Evolutionary conservation across 2,329 filamentous ascomycete genomes (phyloP), one percentile per base, ranked within the genome.

Genomic region (Colletotrichum cordylinicola): DNA sequence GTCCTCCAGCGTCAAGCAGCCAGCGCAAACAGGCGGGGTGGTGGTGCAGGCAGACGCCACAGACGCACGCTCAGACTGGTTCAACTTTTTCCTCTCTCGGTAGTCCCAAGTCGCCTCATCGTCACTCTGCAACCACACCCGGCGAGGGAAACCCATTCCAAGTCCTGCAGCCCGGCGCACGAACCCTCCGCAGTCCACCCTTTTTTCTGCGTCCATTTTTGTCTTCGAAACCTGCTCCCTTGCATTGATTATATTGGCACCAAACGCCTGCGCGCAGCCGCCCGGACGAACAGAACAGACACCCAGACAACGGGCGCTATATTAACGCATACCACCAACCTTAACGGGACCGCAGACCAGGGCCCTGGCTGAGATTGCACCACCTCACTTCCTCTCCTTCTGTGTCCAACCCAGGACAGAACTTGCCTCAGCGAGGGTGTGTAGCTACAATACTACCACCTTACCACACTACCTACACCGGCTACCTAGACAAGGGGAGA

Each of bases 321-420:
- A 61, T 62, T 43, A 62, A 73, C 56, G 61, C 29, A 52, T 35
- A 24, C 62, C 62, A 24, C 56, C 62, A 75, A 75, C 69, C 70
- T 75, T 75, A 75, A 75, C 56, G 43, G 64, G 35, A 75, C 64
- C 62, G 56, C 70, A 73, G 56, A 65, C 70, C 56, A 73, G 73
- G 70, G 56, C 64, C 73, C 73, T 39, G 48, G 43, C 16, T 58
- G 67, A 55, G 18, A 43, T 56, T 64, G 24, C 67, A 31, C 67
- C 66, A 58, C 58, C 52, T 24, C 31, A 33, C 52, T 6, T 35
- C 52, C 33, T 27, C 24, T 13, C 4, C 43, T 27, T 18, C 35
- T 27, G 61, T 64, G 61, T 64, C 24, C 21, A 29, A 64, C 61
- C 31, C 61, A 10, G 61, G 31, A 35, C 24, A 52, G 37, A 27